Evolutionary conservation across 345 rosid genomes (phyloP).

Genomic region (Pistacia atlantica): DNA sequence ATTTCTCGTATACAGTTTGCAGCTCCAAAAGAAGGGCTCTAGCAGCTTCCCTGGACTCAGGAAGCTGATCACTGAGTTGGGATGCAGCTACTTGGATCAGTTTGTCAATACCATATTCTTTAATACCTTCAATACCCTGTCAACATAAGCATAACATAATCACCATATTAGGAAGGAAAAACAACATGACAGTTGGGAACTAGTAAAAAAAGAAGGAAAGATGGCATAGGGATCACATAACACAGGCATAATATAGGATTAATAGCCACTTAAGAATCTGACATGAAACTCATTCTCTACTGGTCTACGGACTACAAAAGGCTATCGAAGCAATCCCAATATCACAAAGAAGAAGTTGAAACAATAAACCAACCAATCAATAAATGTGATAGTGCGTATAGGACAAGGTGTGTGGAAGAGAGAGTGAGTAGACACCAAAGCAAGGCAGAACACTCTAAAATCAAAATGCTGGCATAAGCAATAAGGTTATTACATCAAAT

Average conservation of each 20-base stretch:
- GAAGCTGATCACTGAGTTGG: slow-evolving; percentile 94
- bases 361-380: background rate
- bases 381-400: too few species aligned
- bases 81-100: slow-evolving; percentile 81
- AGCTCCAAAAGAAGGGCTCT: slow-evolving; percentile 79
- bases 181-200: background rate
- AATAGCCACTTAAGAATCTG: background rate
- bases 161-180: background rate
- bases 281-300: background rate
- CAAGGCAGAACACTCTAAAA: too few species aligned
- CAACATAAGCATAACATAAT: slow-evolving; percentile 6
- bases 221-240: background rate
- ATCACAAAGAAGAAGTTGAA: background rate
- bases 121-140: slow-evolving; percentile 89
- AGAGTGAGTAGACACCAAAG: background rate
- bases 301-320: background rate
- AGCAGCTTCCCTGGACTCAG: slow-evolving; percentile 95
- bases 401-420: background rate
- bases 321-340: background rate
- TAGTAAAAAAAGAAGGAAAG: background rate
- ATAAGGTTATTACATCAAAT: background rate
- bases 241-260: background rate
- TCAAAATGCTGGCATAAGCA: background rate
- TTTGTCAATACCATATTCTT: slow-evolving; percentile 79
- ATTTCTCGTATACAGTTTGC: slow-evolving; percentile 70